phyloP scores from a whole-genome alignment of 805 yeast species.

The Yamadazyma philogaea region DNA sequence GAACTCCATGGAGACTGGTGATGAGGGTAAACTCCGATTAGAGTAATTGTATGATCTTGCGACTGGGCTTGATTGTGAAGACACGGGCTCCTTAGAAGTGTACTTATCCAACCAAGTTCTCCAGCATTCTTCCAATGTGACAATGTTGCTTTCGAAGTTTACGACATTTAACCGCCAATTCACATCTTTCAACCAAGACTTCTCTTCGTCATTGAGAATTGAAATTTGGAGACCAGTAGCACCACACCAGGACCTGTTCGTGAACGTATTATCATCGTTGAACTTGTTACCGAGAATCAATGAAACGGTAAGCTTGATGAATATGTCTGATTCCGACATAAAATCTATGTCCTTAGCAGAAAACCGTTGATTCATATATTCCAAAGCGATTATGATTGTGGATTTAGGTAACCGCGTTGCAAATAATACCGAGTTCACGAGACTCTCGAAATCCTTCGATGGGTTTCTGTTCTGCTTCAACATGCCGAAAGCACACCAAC shows the following conservation, averaged over 20 bases:
- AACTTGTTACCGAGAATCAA: slow-evolving; percentile 87
- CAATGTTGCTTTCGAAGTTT: slow-evolving; percentile 34
- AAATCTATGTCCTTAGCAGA: slow-evolving; percentile 22
- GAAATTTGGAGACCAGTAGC: slow-evolving; percentile 79
- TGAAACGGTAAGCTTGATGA: slow-evolving; percentile 59
- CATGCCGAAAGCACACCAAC: slow-evolving; percentile 70
- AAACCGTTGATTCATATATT: slow-evolving; percentile 67
- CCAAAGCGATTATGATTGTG: slow-evolving; percentile 75
- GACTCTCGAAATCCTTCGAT: slow-evolving; percentile 51
- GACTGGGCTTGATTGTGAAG: not conserved
- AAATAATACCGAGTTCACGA: slow-evolving; percentile 64
- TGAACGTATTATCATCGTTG: slow-evolving; percentile 94
- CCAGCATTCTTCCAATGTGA: slow-evolving; percentile 45
- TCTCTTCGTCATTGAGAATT: slow-evolving; percentile 65
- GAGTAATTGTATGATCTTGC: slow-evolving; percentile 1
- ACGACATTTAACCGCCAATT: slow-evolving; percentile 56
- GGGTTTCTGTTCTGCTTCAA: slow-evolving; percentile 50
- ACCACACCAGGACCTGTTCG: slow-evolving; percentile 91
- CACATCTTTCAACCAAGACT: slow-evolving; percentile 60
- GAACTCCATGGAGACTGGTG: slow-evolving; percentile 19
- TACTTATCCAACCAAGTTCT: slow-evolving; percentile 40
- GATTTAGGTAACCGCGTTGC: slow-evolving; percentile 88
- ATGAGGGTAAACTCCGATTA: slow-evolving; percentile 19
- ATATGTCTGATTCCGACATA: slow-evolving; percentile 39
- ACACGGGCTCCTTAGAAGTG: slow-evolving; percentile 8